Base-by-base conservation (phyloP, 805 yeast species). In the Yamadazyma kitorensis region DNA sequence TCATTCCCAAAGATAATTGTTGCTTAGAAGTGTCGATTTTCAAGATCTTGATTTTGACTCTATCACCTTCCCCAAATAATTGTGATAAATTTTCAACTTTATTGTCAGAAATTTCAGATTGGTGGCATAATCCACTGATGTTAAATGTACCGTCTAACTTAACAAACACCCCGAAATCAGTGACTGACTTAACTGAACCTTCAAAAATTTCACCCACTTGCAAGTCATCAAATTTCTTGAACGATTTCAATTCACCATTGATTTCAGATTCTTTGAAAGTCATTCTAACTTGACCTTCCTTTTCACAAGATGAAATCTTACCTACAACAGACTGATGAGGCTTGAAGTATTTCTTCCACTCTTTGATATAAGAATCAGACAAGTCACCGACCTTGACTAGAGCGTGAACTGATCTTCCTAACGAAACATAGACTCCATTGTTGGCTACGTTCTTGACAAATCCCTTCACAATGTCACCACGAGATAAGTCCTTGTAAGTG, bases 161-260 rank as follows among this genome's bases (percentile, higher is more conserved):
- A 33, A 91, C 83, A 53, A 91, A 91, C 3, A 87, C 95, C 65
- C 98, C 98, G 54, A 81, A 91, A 29, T 86, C 95, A 21, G 88
- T 80, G 16, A 81, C 85, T 41, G 75, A 75, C 54, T 76, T 80
- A 27, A 91, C 82, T 3, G 80, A 62, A 54, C 96, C 98, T 52
- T 83, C 91, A 47, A 67, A 77, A 19, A 81, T 63, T 17, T 82
- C 85, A 36, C 85, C 95, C 33, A 71, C 78, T 37, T 75, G 61
- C 36, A 91, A 67, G 37, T 85, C 93, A 27, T 73, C 80, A 45
- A 82, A 80, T 34, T 66, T 64, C 55, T 82, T 83, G 51, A 78
- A 56, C 19, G 70, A 54, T 37, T 73, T 68, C 39, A 77, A 55
- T 15, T 79, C 80, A 27, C 96, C 96, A 36, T 76, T 77, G 27